A percentile compares a stretch with the other conserved stretches of the same genome.
Conservation (phyloP, 2,329 filamentous ascomycete genomes). For the Pseudohalonectria lignicola region DNA sequence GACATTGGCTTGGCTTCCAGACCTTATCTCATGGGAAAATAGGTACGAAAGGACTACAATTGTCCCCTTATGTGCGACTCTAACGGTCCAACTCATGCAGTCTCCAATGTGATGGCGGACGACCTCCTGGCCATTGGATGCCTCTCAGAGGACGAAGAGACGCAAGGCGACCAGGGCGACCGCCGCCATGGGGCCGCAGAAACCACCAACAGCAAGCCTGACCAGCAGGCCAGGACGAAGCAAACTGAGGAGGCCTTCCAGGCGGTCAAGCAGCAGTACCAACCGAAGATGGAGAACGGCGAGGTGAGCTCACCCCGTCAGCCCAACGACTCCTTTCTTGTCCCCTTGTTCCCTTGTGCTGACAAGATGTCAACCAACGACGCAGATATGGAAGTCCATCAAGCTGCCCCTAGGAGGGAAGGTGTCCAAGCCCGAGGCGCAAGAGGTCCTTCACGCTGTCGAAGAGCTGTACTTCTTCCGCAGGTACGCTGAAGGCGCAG, state of each 20-base stretch:
- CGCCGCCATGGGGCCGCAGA: background rate
- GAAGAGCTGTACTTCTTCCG: constrained; percentile 47
- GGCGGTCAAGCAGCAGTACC: constrained; percentile 31
- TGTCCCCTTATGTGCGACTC: too few species aligned
- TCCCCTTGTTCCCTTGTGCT: background rate
- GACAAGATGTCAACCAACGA: background rate
- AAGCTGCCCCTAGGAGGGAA: constrained; percentile 24
- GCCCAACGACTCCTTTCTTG: constrained; percentile 2
- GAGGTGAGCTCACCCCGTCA: constrained; percentile 33
- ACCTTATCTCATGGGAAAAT: too few species aligned
- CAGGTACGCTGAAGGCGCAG: constrained; percentile 31
- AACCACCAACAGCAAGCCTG: background rate
- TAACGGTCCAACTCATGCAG: too few species aligned
- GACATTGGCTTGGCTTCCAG: too few species aligned
- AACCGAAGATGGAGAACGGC: constrained; percentile 41
- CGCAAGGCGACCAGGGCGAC: background rate
- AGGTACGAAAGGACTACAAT: too few species aligned
- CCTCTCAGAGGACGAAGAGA: constrained; percentile 1
- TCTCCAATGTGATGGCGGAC: constrained; percentile 3
- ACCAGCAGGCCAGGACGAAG: constrained; percentile 11
- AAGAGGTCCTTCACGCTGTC: constrained; percentile 42
- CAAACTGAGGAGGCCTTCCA: constrained; percentile 41
- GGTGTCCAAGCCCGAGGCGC: constrained; percentile 33
- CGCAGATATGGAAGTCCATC: constrained; percentile 35
- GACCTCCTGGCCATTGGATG: background rate